Evolutionary conservation across 2,329 filamentous ascomycete genomes (phyloP).

Genomic region (Diaporthe vaccinii): DNA sequence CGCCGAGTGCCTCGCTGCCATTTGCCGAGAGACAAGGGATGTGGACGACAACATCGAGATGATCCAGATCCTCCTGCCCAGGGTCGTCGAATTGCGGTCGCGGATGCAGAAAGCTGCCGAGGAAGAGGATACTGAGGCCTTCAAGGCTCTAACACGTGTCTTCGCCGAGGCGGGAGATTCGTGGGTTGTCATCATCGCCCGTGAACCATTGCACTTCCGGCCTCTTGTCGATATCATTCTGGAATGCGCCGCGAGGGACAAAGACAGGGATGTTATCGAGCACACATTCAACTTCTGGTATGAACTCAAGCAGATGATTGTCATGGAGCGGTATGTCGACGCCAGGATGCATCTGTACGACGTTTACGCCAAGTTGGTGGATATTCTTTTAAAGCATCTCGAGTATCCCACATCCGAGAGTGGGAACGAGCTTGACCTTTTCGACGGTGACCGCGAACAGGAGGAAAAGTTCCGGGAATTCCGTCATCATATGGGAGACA

Average conservation of each 20-base stretch:
- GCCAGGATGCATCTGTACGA: slow-evolving; percentile 83
- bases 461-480: slow-evolving; percentile 99
- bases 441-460: slow-evolving; percentile 94
- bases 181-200: slow-evolving; percentile 92
- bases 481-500: slow-evolving; percentile 96
- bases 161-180: slow-evolving; percentile 94
- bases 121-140: slow-evolving; percentile 86
- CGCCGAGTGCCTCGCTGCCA: slow-evolving; percentile 91
- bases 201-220: slow-evolving; percentile 85
- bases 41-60: slow-evolving; percentile 89
- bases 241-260: slow-evolving; percentile 90
- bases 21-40: slow-evolving; percentile 92
- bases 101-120: slow-evolving; percentile 82
- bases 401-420: slow-evolving; percentile 85
- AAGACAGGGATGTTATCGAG: slow-evolving; percentile 90
- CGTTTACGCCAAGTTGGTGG: slow-evolving; percentile 89
- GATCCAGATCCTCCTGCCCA: slow-evolving; percentile 86
- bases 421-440: slow-evolving; percentile 83
- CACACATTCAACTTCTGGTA: slow-evolving; percentile 99
- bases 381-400: slow-evolving; percentile 91
- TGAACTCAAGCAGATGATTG: slow-evolving; percentile 96
- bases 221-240: slow-evolving; percentile 89
- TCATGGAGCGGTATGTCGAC: slow-evolving; percentile 88
- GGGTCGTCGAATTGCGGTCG: slow-evolving; percentile 80
- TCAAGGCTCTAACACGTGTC: slow-evolving; percentile 89